phyloP scores from a whole-genome alignment of 768 basidiomycete genomes.

The Termitomyces sp. region DNA sequence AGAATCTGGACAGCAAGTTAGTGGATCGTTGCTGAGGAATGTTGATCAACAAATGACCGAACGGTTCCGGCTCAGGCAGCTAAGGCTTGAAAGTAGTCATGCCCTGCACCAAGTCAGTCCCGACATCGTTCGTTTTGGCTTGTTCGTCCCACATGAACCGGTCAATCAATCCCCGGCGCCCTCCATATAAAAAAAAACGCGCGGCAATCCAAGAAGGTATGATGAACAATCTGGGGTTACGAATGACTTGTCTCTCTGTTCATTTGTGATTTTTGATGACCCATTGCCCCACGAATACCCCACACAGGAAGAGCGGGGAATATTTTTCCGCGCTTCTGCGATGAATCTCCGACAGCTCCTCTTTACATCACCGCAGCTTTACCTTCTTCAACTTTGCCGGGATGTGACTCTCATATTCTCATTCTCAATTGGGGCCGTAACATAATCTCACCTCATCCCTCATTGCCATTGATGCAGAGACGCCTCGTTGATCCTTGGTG shows the following conservation, averaged over 20 bases:
- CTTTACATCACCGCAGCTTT: not conserved
- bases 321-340: slow-evolving; percentile 10
- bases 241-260: too few relatives aligned
- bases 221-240: not conserved
- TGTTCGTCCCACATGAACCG: too few relatives aligned
- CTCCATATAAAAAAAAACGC: too few relatives aligned
- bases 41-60: too few relatives aligned
- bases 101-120: too few relatives aligned
- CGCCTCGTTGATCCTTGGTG: not conserved
- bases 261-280: not conserved
- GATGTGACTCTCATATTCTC: not conserved
- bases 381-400: not conserved
- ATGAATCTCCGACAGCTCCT: slow-evolving; percentile 5
- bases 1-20: too few relatives aligned
- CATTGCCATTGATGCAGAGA: not conserved
- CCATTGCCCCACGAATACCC: not conserved
- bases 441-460: not conserved
- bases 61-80: too few relatives aligned
- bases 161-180: too few relatives aligned
- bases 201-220: not conserved
- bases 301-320: slow-evolving; percentile 4
- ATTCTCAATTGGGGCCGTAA: not conserved
- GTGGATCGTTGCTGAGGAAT: too few relatives aligned
- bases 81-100: too few relatives aligned
- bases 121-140: too few relatives aligned